Evolutionary conservation across 1,284 basidiomycete species (phyloP), one percentile per base, ranked within the genome.

Genomic region (Trametes versicolor): DNA sequence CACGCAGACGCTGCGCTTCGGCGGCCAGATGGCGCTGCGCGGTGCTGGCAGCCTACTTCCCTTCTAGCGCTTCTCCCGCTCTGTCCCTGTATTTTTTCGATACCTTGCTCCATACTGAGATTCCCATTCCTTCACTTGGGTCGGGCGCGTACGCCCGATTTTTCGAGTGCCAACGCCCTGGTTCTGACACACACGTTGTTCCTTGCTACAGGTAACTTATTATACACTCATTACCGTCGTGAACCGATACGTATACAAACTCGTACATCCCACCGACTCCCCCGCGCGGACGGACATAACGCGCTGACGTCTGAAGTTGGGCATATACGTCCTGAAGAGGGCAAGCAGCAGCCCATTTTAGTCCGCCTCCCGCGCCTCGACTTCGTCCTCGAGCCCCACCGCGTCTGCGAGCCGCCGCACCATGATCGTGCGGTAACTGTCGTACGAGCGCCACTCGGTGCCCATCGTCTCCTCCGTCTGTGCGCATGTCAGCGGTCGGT

Each of bases 21-120:
- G 95, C 15, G 89, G 90, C 19, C 90, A 92, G 66, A 87, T 97
- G 78, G 90, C 92, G 1, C 78, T 97, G 23, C 88, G 94, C 48
- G 91, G 95, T 5, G 94, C 93, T 49, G 87, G 91, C 39, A 93
- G 83, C 70, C 79, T 96, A 9, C 81, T 97, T 32, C 95, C 95
- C 13, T 81, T 94, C 72, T 95, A 74, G 79, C 50, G 2, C 2
- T 27, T 55, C 34, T 32, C 36, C 49, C 32, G 12, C 21, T 23
- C 21, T 51, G 19, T 51, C 19, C 36, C 52, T 58, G 39, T 62
- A 48, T 55, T 63, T 61, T 62, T 25, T 57, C 45, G 29, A 58
- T 65, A 63, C 48, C 49, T 45, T 55, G 53, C 54, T 57, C 17
- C 2, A 21, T 32, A 25, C 37, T 19, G 32, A 49, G 34, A 36